These are phyloP conservation scores for Penicillium cinerascens DNA, from an alignment of 495 filamentous ascomycete species.

Conservation along the genomic window DNA sequence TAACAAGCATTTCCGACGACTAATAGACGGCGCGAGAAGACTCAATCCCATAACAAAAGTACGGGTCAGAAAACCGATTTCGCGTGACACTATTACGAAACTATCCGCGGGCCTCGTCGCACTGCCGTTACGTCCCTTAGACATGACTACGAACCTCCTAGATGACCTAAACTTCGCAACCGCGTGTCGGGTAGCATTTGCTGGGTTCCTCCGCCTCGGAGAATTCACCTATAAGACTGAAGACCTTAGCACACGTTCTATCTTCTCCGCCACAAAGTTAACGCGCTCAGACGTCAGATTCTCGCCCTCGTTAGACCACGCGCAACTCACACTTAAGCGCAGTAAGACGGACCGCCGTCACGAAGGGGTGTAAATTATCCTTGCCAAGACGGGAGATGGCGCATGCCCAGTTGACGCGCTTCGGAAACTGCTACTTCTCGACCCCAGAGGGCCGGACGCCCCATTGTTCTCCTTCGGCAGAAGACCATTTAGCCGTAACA, in stretches of 20 bases:
- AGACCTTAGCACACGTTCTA: too few species aligned
- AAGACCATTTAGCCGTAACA: slow-evolving; percentile 4
- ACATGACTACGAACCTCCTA: slow-evolving; percentile 5
- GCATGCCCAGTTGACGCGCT: too few species aligned
- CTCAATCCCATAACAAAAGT: too few species aligned
- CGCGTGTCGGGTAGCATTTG: slow-evolving; percentile 4
- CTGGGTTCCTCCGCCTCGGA: slow-evolving; percentile 4
- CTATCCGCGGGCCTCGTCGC: slow-evolving; percentile 2
- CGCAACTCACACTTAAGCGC: slow-evolving; percentile 7
- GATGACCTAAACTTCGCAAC: slow-evolving; percentile 6
- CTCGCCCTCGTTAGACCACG: slow-evolving; percentile 8
- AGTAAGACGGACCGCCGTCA: slow-evolving; percentile 9
- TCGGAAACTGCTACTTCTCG: slow-evolving; percentile 10
- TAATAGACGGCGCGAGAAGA: too few species aligned
- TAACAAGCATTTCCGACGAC: too few species aligned
- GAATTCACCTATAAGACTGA: too few species aligned
- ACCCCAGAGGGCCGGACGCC: slow-evolving; percentile 4
- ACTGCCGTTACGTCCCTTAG: slow-evolving; percentile 1
- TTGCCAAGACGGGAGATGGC: slow-evolving; percentile 6
- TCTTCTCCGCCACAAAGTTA: too few species aligned
- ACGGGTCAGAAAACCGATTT: too few species aligned
- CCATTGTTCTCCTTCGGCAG: slow-evolving; percentile 6
- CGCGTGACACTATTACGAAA: too few species aligned
- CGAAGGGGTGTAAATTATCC: slow-evolving; percentile 6
- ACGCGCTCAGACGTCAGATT: too few species aligned